Percentiles rank a stretch among this genome's conserved stretches.
These are phyloP conservation scores for Phytophthora tentaculata DNA, from an alignment of 352 stramenopile species.

Conservation along the genomic window DNA sequence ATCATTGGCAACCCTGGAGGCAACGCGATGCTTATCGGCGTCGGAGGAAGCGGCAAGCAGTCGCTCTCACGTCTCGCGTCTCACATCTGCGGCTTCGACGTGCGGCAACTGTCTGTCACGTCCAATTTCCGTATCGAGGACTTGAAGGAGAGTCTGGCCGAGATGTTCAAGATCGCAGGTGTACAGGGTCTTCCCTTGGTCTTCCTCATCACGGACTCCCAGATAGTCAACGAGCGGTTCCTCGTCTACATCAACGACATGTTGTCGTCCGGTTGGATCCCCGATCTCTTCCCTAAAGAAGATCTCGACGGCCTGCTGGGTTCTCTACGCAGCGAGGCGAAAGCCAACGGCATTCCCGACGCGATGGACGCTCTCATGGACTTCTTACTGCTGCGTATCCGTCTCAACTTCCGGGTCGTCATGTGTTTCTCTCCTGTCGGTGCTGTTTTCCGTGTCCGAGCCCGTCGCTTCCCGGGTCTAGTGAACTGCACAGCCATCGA, in stretches of 20 bases:
- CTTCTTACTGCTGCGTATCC: slow-evolving; percentile 95
- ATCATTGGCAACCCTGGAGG: slow-evolving; percentile 97
- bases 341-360: slow-evolving; percentile 94
- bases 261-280: slow-evolving; percentile 95
- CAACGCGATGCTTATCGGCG: slow-evolving; percentile 98
- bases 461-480: slow-evolving; percentile 95
- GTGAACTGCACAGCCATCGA: slow-evolving; percentile 98
- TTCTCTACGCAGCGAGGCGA: slow-evolving; percentile 93
- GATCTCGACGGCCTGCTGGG: slow-evolving; percentile 95
- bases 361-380: slow-evolving; percentile 94
- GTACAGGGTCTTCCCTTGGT: slow-evolving; percentile 94
- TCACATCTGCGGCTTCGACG: slow-evolving; percentile 97
- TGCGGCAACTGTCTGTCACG: slow-evolving; percentile 95
- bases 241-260: slow-evolving; percentile 99
- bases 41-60: slow-evolving; percentile 97
- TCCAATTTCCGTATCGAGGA: slow-evolving; percentile 97
- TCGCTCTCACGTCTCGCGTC: slow-evolving; percentile 95
- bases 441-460: slow-evolving; percentile 95
- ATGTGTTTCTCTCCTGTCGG: slow-evolving; percentile 98
- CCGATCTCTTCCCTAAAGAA: slow-evolving; percentile 97
- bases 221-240: slow-evolving; percentile 98
- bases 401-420: slow-evolving; percentile 96
- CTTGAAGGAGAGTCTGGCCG: slow-evolving; percentile 96
- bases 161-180: slow-evolving; percentile 97
- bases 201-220: slow-evolving; percentile 98